Evolutionary conservation across 192 early-diverging fungal species (phyloP), one percentile per base, ranked within the genome.

Genomic region (Fimicolochytrium jonesii): DNA sequence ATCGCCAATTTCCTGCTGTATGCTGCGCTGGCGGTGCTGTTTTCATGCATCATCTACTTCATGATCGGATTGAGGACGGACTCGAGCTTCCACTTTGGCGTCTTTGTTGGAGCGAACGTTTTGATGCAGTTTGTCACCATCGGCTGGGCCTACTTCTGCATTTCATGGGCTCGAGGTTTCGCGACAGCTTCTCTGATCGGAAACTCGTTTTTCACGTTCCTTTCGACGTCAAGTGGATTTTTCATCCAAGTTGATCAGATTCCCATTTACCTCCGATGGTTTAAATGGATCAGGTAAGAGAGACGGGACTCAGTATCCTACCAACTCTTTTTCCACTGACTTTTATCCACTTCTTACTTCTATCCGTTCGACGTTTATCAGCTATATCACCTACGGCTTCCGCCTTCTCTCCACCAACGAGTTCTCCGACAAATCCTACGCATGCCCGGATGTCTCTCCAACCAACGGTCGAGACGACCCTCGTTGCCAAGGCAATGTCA

Each of bases 31-130:
- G 35, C 68, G 3, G 23, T 20, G 23, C 23, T 79, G 3, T 71
- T 71, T 58, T 59, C 59, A 0, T 41, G 71, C 28, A 64, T 79
- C 36, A 47, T 73, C 25, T 79, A 79, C 56, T 75, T 63, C 33
- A 79, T 74, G 69, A 48, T 47, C 17, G 77, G 65, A 22, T 37
- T 79, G 11, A 42, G 77, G 22, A 75, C 54, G 11, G 77, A 78
- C 56, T 36, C 64, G 39, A 22, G 68, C 18, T 66, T 29, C 44
- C 77, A 78, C 43, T 53, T 78, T 23, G 64, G 65, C 5, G 48
- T 73, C 4, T 75, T 72, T 45, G 18, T 34, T 3, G 4, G 50
- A 2, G 53, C 35, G 23, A 65, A 70, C 22, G 47, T 73, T 15
- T 22, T 69, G 9, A 55, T 62, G 56, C 60, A 69, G 18, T 65